phyloP scores from a whole-genome alignment of 169 alveolate species.

The Eimeria necatrix region DNA sequence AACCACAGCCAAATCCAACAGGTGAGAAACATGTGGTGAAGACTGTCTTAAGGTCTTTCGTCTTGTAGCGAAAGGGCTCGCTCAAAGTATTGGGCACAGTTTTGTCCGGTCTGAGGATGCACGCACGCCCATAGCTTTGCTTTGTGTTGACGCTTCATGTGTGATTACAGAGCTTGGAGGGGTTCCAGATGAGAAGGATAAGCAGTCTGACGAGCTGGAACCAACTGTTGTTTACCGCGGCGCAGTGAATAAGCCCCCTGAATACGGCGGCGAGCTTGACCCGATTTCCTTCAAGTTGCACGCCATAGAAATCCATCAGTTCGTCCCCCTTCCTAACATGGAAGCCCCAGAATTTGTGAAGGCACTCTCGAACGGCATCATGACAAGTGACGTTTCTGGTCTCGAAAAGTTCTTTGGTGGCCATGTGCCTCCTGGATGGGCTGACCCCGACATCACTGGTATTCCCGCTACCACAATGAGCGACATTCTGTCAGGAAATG shows the following conservation, averaged over 20 bases:
- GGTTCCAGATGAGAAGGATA: conserved; percentile 76
- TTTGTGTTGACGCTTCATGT: background rate
- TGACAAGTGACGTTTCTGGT: conserved; percentile 84
- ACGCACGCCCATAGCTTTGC: background rate
- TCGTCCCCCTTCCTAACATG: conserved; percentile 89
- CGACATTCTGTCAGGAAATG: conserved; percentile 89
- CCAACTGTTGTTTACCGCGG: conserved; percentile 87
- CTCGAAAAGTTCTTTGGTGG: conserved; percentile 86
- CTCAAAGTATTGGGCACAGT: background rate
- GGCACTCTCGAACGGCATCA: conserved; percentile 83
- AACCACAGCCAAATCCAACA: background rate
- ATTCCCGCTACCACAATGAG: conserved; percentile 92
- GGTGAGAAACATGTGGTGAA: background rate
- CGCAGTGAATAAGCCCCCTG: conserved; percentile 86
- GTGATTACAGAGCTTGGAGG: conserved; percentile 12
- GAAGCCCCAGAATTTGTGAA: conserved; percentile 89
- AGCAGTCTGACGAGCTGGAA: conserved; percentile 80
- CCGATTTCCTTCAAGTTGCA: conserved; percentile 91
- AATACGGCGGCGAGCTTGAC: conserved; percentile 86
- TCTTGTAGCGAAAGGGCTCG: too few species aligned
- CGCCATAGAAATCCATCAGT: conserved; percentile 93
- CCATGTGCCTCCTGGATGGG: conserved; percentile 89
- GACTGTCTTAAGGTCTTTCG: background rate
- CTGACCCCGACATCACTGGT: conserved; percentile 92
- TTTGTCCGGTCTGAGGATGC: too few species aligned